Evolutionary conservation across 208 protist genomes (phyloP).

Genomic region (Leptomonas pyrrhocoris): DNA sequence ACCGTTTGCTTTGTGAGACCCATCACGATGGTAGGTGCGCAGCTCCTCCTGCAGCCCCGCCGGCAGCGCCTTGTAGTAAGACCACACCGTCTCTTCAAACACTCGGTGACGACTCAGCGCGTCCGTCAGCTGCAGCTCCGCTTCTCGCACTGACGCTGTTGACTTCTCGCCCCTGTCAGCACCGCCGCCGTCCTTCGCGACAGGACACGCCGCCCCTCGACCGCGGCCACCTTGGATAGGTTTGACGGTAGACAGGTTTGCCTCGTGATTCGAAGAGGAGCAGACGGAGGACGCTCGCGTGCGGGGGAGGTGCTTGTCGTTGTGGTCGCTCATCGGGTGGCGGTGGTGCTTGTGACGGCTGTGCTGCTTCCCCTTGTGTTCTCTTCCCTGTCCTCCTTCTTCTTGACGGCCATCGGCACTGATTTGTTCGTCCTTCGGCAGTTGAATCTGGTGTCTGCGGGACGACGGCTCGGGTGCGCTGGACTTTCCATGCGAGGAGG

Average conservation of each 20-base stretch:
- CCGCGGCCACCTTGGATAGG: background rate
- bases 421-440: background rate
- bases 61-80: slow-evolving; percentile 29
- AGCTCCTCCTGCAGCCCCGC: slow-evolving; percentile 13
- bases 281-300: background rate
- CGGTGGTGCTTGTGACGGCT: background rate
- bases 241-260: slow-evolving; percentile 1
- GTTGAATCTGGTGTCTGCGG: background rate
- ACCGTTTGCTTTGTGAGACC: background rate
- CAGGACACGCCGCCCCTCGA: background rate
- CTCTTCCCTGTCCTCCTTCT: background rate
- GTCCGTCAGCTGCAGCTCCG: slow-evolving; percentile 2
- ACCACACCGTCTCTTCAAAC: slow-evolving; percentile 24
- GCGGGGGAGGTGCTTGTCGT: background rate
- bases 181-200: background rate
- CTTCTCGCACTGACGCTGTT: background rate
- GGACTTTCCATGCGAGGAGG: background rate
- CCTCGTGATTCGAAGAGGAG: slow-evolving; percentile 16
- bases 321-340: background rate
- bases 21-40: background rate
- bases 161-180: background rate
- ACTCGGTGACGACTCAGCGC: slow-evolving; percentile 9
- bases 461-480: background rate
- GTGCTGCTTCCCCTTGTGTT: background rate
- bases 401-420: background rate